Conservation (phyloP, 2,329 filamentous ascomycete genomes). For the Cladosporium halotolerans region DNA sequence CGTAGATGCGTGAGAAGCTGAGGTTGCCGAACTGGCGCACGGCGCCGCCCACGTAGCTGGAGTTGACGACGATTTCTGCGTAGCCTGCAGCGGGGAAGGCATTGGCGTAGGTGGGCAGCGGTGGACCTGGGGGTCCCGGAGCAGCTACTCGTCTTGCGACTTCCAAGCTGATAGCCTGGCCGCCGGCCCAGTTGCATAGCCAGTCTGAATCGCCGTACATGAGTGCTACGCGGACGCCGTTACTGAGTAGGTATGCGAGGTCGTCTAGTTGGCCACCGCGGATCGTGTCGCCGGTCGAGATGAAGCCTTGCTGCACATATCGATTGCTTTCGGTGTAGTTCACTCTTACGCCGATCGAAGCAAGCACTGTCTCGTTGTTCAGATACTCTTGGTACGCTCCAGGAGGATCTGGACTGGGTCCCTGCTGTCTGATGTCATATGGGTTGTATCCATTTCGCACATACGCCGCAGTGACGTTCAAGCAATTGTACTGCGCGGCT, state of each 20-base stretch:
- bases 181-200: constrained; percentile 61
- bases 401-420: constrained; percentile 50
- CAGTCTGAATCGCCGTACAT: constrained; percentile 60
- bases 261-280: constrained; percentile 36
- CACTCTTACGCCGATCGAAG: constrained; percentile 45
- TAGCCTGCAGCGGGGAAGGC: constrained; percentile 64
- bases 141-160: constrained; percentile 33
- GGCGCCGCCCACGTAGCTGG: constrained; percentile 61
- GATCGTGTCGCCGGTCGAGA: constrained; percentile 40
- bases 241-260: constrained; percentile 36
- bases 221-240: constrained; percentile 55
- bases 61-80: constrained; percentile 63
- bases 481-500: constrained; percentile 19
- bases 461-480: constrained; percentile 19
- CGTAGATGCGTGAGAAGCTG: constrained; percentile 46
- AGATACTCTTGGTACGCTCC: constrained; percentile 46
- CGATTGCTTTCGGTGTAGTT: constrained; percentile 42
- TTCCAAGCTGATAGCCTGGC: constrained; percentile 62
- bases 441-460: constrained; percentile 27
- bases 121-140: constrained; percentile 13
- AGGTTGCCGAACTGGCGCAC: constrained; percentile 71
- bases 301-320: constrained; percentile 38
- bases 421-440: constrained; percentile 50
- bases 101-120: constrained; percentile 37
- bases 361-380: constrained; percentile 41